These are phyloP conservation scores for Coniella lustricola DNA, from an alignment of 2,329 filamentous ascomycete species.

Conservation along the genomic window DNA sequence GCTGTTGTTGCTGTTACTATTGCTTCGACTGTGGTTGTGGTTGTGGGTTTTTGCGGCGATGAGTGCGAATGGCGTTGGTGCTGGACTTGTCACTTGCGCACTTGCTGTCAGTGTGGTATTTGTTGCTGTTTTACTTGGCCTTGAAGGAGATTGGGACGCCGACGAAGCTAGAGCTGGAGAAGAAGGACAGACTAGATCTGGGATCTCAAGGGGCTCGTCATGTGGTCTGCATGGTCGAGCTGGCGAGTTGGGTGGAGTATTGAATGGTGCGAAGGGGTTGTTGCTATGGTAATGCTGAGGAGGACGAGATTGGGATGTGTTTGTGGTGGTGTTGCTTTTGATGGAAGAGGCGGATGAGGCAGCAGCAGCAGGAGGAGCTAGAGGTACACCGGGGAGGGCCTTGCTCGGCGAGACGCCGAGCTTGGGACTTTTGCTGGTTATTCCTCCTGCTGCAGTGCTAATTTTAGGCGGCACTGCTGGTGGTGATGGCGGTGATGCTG, in stretches of 20 bases:
- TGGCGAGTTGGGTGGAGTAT: conserved; percentile 25
- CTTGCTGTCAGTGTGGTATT: neutral
- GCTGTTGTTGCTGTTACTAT: neutral
- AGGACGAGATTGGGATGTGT: too few relatives aligned
- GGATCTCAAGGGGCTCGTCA: conserved; percentile 30
- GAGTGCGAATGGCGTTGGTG: neutral
- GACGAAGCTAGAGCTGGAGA: too few relatives aligned
- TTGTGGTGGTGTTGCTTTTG: too few relatives aligned
- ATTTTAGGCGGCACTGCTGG: neutral
- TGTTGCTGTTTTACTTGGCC: too few relatives aligned
- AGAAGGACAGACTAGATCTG: conserved; percentile 23
- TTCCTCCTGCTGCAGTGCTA: neutral
- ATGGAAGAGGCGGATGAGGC: too few relatives aligned
- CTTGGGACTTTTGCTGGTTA: neutral
- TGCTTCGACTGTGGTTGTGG: neutral
- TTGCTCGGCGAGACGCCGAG: too few relatives aligned
- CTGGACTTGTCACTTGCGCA: neutral
- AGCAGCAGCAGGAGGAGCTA: too few relatives aligned
- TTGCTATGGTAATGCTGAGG: neutral
- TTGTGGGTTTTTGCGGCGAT: neutral
- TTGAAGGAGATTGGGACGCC: too few relatives aligned
- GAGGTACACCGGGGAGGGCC: too few relatives aligned
- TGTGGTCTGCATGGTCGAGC: conserved; percentile 29
- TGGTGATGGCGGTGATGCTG: neutral
- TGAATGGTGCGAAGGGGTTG: conserved; percentile 2